Conservation (phyloP, 2,329 filamentous ascomycete species). For the Phialocephala sp. region DNA sequence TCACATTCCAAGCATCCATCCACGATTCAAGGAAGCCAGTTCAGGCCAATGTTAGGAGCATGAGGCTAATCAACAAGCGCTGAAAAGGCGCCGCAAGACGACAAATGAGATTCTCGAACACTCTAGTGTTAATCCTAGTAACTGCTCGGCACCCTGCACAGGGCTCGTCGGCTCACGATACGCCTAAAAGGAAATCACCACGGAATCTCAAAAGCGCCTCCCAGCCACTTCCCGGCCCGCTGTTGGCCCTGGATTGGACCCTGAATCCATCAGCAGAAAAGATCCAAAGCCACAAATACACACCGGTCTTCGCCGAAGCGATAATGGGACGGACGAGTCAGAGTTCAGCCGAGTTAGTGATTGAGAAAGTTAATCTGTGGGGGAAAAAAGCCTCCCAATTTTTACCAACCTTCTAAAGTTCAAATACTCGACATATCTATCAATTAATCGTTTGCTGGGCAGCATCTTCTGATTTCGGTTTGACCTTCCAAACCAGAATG, state of each 20-base stretch:
- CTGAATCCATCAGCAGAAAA: neutral
- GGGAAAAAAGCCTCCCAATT: too few species aligned
- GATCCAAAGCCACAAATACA: neutral
- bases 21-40: neutral
- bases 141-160: neutral
- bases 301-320: neutral
- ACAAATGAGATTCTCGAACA: neutral
- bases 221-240: neutral
- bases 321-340: neutral
- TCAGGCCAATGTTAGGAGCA: neutral
- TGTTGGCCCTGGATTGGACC: neutral
- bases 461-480: neutral
- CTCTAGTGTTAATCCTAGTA: neutral
- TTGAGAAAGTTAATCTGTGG: too few species aligned
- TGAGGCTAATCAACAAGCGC: neutral
- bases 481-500: neutral
- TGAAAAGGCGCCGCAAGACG: neutral
- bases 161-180: neutral
- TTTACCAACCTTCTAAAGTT: slow-evolving; percentile 1
- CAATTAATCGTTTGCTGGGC: neutral
- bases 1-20: neutral
- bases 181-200: neutral
- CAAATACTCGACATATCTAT: neutral
- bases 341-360: neutral
- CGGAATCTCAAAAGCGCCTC: neutral